Evolutionary conservation across 2,329 filamentous ascomycete genomes (phyloP), one percentile per base, ranked within the genome.

Genomic region (Pezicula radicicola): DNA sequence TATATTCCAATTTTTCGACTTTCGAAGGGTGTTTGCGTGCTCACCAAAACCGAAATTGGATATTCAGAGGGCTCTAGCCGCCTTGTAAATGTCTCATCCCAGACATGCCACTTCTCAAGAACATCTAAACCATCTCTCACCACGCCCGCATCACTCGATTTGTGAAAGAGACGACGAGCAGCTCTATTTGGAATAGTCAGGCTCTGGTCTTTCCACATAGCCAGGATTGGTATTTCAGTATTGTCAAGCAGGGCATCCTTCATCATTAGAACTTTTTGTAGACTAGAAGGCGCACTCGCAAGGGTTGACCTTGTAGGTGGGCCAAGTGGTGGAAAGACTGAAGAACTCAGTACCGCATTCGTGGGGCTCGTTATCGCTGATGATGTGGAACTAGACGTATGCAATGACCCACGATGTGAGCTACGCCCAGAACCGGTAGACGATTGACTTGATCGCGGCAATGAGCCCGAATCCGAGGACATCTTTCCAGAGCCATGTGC

Each of bases 121-220:
- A 89, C 74, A 48, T 88, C 78, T 49, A 75, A 73, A 0, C 77
- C 78, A 36, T 81, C 75, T 3, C 67, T 64, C 2, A 68, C 53
- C 25, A 53, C 67, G 1, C 67, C 65, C 6, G 73, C 60, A 35
- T 75, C 72, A 3, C 70, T 67, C 13, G 72, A 66, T 9, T 70
- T 66, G 21, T 71, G 63, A 53, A 84, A 75, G n/a, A 86, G 67
- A 4, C 70, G 67, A 12, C 78, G 72, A 12, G 80, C 63, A 39
- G 64, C 64, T 59, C 79, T 81, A 62, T 93, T 93, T 4, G 88
- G 85, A 41, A 91, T 84, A 0, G 82, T 84, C 44, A 91, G 83
- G 45, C 81, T 87, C 49, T 87, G 83, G 58, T 93, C 89, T 63
- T 85, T 87, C 89, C 89, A 92, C 83, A 91, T 88, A 21, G 87